Percentiles rank a stretch among this genome's conserved stretches.
phyloP scores from a whole-genome alignment of 1,139 yeast species.

The Yamadazyma sp. region DNA sequence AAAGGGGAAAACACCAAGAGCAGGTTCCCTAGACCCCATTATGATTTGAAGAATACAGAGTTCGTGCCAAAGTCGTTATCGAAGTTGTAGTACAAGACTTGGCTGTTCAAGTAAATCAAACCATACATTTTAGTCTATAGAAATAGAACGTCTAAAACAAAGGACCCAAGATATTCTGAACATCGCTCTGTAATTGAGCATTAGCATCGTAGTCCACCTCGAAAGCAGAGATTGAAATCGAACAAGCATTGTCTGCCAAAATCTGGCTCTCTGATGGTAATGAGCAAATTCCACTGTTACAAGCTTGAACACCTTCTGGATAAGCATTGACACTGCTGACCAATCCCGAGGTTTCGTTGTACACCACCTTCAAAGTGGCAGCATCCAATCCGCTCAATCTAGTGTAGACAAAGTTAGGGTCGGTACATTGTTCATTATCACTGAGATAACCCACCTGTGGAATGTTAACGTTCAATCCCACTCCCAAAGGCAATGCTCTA shows the following conservation, averaged over 20 bases:
- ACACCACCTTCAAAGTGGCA: constrained; percentile 27
- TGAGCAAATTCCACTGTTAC: constrained; percentile 35
- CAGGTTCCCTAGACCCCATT: constrained; percentile 18
- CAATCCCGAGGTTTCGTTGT: constrained; percentile 29
- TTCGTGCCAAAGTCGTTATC: constrained; percentile 6
- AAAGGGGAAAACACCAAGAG: constrained; percentile 15
- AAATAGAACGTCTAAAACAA: not conserved
- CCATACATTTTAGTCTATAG: not conserved
- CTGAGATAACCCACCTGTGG: constrained; percentile 38
- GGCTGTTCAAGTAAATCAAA: not conserved
- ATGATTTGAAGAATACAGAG: constrained; percentile 10
- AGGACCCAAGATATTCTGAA: constrained; percentile 7
- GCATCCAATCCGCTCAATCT: constrained; percentile 39
- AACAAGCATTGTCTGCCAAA: constrained; percentile 26
- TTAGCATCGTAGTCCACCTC: constrained; percentile 45
- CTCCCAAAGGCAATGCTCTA: constrained; percentile 39
- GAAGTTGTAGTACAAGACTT: constrained; percentile 2
- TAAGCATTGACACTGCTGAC: constrained; percentile 16
- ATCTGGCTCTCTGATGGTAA: constrained; percentile 37
- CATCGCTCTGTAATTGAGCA: constrained; percentile 23
- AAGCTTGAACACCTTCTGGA: constrained; percentile 23
- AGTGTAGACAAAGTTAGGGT: constrained; percentile 35
- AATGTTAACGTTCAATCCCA: constrained; percentile 43
- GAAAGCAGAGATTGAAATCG: constrained; percentile 38
- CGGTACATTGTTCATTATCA: constrained; percentile 27